Evolutionary conservation across 1,284 basidiomycete genomes (phyloP).

Genomic region (Trichosporon inkin): DNA sequence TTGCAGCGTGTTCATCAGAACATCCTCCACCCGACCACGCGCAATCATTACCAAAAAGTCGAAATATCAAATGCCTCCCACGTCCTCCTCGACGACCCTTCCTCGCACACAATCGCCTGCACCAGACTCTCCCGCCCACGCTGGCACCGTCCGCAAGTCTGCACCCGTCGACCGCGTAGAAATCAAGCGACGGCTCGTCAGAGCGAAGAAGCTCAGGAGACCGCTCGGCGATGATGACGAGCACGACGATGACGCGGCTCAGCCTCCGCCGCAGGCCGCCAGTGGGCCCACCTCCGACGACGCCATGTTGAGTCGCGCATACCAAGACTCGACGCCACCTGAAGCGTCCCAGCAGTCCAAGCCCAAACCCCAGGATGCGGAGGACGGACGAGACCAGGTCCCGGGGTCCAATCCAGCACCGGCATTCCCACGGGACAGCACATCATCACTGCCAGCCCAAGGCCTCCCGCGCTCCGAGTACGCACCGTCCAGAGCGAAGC

Average conservation of each 20-base stretch:
- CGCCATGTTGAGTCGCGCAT: too few species aligned
- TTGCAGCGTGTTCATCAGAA: too few species aligned
- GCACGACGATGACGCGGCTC: background rate
- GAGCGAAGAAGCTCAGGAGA: constrained; percentile 37
- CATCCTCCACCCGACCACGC: too few species aligned
- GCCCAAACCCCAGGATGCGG: too few species aligned
- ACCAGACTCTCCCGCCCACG: background rate
- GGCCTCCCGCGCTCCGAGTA: constrained; percentile 38
- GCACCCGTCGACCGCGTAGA: constrained; percentile 3
- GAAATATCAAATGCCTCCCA: too few species aligned
- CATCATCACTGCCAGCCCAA: background rate
- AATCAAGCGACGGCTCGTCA: constrained; percentile 38
- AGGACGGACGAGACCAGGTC: too few species aligned
- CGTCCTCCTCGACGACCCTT: background rate
- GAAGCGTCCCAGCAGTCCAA: background rate
- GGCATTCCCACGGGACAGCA: background rate
- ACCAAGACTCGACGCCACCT: background rate
- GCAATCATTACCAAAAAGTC: background rate
- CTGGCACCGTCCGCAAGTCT: background rate
- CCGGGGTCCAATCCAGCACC: background rate
- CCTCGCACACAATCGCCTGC: background rate
- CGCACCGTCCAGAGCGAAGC: constrained; percentile 67
- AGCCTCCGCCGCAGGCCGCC: background rate
- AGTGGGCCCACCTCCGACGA: background rate
- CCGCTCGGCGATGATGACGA: constrained; percentile 20